A percentile compares a stretch with the other conserved stretches of the same genome.
Evolutionary conservation across 306 rosid genomes (phyloP).

Genomic region (Geum urbanum): DNA sequence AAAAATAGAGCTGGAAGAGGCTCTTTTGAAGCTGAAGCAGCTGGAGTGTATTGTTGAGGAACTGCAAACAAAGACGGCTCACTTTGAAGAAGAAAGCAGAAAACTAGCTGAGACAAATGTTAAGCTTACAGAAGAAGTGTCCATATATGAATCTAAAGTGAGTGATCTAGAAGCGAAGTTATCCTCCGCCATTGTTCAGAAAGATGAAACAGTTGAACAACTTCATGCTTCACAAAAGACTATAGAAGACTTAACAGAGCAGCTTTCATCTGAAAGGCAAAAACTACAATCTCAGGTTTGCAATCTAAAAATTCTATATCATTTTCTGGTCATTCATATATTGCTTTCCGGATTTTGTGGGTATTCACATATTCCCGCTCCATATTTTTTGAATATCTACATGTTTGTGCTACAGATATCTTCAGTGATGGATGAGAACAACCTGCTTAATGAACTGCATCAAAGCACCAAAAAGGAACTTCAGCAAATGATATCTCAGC

Average conservation of each 20-base stretch:
- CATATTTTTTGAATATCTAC: neutral
- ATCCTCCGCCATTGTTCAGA: constrained; percentile 45
- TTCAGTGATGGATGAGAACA: constrained; percentile 69
- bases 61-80: constrained; percentile 47
- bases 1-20: constrained; percentile 54
- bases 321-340: neutral
- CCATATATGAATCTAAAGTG: constrained; percentile 49
- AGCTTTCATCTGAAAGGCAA: constrained; percentile 62
- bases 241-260: constrained; percentile 46
- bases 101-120: constrained; percentile 51
- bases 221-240: constrained; percentile 42
- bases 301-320: neutral
- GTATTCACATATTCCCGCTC: constrained; percentile 6
- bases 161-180: constrained; percentile 51
- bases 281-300: constrained; percentile 78
- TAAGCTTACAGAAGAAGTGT: constrained; percentile 58
- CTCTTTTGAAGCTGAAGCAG: constrained; percentile 50
- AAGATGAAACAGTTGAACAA: constrained; percentile 51
- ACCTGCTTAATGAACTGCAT: constrained; percentile 62
- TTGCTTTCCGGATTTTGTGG: neutral
- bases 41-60: constrained; percentile 65
- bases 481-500: constrained; percentile 51
- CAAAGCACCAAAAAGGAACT: constrained; percentile 68
- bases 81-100: constrained; percentile 53
- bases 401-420: constrained; percentile 51